Conservation (phyloP, 495 filamentous ascomycete species). For the Hypoxylon rickii region DNA sequence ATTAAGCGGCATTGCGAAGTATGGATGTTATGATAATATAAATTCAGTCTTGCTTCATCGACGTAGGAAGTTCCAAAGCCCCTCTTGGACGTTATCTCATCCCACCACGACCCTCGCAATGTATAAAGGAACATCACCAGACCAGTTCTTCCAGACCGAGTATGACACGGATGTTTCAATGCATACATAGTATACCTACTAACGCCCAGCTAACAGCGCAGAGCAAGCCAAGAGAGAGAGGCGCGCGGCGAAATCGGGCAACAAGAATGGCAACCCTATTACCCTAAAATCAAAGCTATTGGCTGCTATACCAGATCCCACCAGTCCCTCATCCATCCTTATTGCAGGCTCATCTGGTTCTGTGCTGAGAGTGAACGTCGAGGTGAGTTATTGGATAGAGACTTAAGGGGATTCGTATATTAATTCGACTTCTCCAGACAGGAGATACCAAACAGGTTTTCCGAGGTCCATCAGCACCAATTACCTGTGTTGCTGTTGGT, state of each 20-base stretch:
- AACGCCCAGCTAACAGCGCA: conserved; percentile 54
- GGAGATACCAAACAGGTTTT: conserved; percentile 54
- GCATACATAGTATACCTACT: no score
- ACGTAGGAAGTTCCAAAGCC: no score
- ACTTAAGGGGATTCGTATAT: not conserved
- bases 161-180: conserved; percentile 49
- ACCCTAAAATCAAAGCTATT: conserved; percentile 82
- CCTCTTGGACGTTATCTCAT: not conserved
- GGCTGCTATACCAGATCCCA: conserved; percentile 71
- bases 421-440: conserved; percentile 27
- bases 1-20: no score
- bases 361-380: conserved; percentile 70
- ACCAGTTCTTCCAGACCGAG: conserved; percentile 89
- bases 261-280: conserved; percentile 82
- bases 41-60: no score
- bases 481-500: conserved; percentile 77
- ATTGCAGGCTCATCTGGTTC: conserved; percentile 83
- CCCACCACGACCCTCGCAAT: conserved; percentile 14
- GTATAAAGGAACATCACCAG: conserved; percentile 35
- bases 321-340: conserved; percentile 62
- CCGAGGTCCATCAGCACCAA: conserved; percentile 75
- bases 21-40: no score
- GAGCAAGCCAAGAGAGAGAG: conserved; percentile 72
- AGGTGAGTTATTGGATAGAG: conserved; percentile 61
- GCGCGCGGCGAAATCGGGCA: conserved; percentile 77